A percentile compares a stretch with the other conserved stretches of the same genome.
Conservation (phyloP, 805 yeast genomes). For the Pichia californica region DNA sequence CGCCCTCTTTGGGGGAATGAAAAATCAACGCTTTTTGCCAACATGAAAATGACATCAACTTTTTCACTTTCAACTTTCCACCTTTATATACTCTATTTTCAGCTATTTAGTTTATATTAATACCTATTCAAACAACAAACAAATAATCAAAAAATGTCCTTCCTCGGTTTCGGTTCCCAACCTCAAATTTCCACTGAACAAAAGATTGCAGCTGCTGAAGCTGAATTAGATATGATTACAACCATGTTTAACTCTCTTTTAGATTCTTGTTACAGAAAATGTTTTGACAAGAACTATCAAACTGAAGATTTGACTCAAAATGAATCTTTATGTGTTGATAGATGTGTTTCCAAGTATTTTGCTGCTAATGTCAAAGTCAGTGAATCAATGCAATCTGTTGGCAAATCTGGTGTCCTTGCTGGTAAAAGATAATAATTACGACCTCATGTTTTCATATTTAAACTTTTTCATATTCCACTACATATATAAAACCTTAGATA, state of each 20-base stretch:
- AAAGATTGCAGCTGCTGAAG: constrained; percentile 86
- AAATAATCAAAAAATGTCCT: constrained; percentile 42
- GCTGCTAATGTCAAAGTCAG: constrained; percentile 94
- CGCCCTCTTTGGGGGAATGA: not conserved
- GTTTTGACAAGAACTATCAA: constrained; percentile 59
- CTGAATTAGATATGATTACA: constrained; percentile 94
- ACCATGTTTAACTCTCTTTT: constrained; percentile 93
- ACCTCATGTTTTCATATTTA: not conserved
- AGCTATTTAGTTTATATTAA: no score
- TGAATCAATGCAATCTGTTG: constrained; percentile 46
- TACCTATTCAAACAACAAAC: not conserved
- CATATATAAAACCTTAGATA: not conserved
- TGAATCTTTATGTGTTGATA: constrained; percentile 84
- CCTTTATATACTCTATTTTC: not conserved
- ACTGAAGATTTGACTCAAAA: constrained; percentile 72
- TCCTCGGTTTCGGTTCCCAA: constrained; percentile 64
- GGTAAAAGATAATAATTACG: constrained; percentile 14
- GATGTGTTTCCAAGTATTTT: constrained; percentile 93
- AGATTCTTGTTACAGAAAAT: constrained; percentile 82
- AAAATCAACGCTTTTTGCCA: not conserved
- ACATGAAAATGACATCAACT: not conserved
- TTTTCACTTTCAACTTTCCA: not conserved
- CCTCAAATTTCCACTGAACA: constrained; percentile 71
- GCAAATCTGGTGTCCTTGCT: constrained; percentile 30
- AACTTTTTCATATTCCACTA: no score